These are phyloP conservation scores for Mediolabrus comicus DNA, from an alignment of 108 stramenopile species.

Conservation along the genomic window DNA sequence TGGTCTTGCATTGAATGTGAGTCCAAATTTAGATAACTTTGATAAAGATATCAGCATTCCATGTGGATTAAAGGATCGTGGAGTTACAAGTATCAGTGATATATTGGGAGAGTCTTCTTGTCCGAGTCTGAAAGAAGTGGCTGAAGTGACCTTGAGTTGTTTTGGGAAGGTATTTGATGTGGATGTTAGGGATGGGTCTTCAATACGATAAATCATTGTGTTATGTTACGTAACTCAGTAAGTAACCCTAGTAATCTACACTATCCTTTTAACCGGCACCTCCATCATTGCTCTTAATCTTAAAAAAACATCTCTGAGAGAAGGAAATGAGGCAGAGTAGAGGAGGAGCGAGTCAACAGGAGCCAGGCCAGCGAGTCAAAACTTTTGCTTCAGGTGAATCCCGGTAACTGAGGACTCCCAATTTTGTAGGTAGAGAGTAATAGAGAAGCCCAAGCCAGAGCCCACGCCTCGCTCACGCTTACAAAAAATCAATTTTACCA, in stretches of 20 bases:
- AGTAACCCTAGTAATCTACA: too few species aligned
- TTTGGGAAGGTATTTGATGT: constrained; percentile 41
- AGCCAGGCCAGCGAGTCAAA: too few species aligned
- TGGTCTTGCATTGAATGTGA: constrained; percentile 96
- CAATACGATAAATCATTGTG: constrained; percentile 3
- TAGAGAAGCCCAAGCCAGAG: neutral
- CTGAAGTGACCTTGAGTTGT: constrained; percentile 16
- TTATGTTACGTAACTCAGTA: too few species aligned
- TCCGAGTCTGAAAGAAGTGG: constrained; percentile 26
- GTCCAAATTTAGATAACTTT: constrained; percentile 77
- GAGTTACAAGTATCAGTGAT: constrained; percentile 77
- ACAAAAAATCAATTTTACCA: neutral
- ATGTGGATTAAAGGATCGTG: constrained; percentile 79
- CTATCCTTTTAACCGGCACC: too few species aligned
- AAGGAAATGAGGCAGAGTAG: too few species aligned
- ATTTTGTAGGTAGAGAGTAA: too few species aligned
- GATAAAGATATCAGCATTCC: constrained; percentile 72
- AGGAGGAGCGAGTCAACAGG: too few species aligned
- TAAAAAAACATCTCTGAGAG: too few species aligned
- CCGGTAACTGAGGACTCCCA: too few species aligned
- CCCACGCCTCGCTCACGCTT: neutral
- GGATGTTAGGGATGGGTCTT: constrained; percentile 1
- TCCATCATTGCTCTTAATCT: too few species aligned
- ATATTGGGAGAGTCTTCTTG: constrained; percentile 40
- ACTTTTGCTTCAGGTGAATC: too few species aligned